Percentiles rank a stretch among this genome's conserved stretches.
Conservation (phyloP, 352 stramenopile species). For the Globisporangium carolinianum region DNA sequence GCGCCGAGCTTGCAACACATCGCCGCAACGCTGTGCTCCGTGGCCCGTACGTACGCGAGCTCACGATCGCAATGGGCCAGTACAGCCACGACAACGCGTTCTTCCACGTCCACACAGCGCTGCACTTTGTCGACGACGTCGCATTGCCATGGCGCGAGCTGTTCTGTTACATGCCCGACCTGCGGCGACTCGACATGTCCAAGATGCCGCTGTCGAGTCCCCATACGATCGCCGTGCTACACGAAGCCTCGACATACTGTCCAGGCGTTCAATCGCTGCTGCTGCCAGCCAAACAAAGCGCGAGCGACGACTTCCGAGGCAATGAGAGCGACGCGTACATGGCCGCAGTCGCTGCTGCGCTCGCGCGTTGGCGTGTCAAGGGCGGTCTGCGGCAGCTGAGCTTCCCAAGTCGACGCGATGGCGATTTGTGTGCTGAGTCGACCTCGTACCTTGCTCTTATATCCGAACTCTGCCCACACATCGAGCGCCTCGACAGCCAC, state of each 20-base stretch:
- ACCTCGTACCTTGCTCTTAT: constrained; percentile 36
- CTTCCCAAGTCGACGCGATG: constrained; percentile 12
- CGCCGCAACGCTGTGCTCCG: constrained; percentile 17
- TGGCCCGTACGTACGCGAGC: constrained; percentile 17
- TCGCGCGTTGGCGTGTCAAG: constrained; percentile 31
- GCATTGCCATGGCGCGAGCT: constrained; percentile 36
- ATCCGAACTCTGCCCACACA: constrained; percentile 29
- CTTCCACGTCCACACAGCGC: constrained; percentile 15
- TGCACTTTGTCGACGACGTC: constrained; percentile 20
- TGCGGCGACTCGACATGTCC: constrained; percentile 43
- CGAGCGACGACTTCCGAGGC: constrained; percentile 22
- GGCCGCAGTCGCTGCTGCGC: constrained; percentile 8
- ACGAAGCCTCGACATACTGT: constrained; percentile 27
- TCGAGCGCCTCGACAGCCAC: constrained; percentile 47
- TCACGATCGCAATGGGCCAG: constrained; percentile 22
- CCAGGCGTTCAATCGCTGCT: constrained; percentile 35
- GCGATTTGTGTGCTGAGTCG: constrained; percentile 14
- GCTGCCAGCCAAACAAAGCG: constrained; percentile 13
- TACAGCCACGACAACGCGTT: constrained; percentile 15
- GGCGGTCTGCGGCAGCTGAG: constrained; percentile 40
- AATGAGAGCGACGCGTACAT: neutral
- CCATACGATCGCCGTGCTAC: constrained; percentile 26
- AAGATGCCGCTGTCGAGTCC: constrained; percentile 37
- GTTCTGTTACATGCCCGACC: constrained; percentile 25
- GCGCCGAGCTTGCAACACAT: constrained; percentile 13